These are phyloP conservation scores for Monosporozyma aerobia DNA, from an alignment of 805 yeast species.

Conservation along the genomic window DNA sequence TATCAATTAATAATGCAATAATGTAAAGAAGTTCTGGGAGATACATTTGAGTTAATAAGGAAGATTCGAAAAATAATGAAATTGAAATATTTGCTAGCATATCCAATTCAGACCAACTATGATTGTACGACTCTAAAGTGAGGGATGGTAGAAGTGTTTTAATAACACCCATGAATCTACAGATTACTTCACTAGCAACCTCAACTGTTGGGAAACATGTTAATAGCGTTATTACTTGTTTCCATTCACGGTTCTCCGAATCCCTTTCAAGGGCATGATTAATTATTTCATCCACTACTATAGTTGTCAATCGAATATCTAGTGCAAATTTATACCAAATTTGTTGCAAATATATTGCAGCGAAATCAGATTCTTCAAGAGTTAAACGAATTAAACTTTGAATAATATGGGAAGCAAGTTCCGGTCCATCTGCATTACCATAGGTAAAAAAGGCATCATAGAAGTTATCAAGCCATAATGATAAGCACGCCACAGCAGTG, in stretches of 20 bases:
- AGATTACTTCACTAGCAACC: slow-evolving; percentile 52
- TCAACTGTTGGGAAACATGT: slow-evolving; percentile 57
- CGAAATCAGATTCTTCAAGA: slow-evolving; percentile 35
- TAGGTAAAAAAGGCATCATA: slow-evolving; percentile 43
- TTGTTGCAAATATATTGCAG: slow-evolving; percentile 44
- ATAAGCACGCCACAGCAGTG: slow-evolving; percentile 22
- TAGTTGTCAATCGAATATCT: slow-evolving; percentile 46
- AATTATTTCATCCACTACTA: slow-evolving; percentile 61
- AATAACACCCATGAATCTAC: slow-evolving; percentile 45
- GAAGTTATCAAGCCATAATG: slow-evolving; percentile 68
- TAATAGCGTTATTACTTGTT: slow-evolving; percentile 48
- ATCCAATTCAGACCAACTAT: slow-evolving; percentile 57
- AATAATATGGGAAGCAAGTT: slow-evolving; percentile 46
- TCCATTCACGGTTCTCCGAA: slow-evolving; percentile 60
- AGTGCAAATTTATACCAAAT: slow-evolving; percentile 63
- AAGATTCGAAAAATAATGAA: slow-evolving; percentile 59
- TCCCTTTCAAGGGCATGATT: slow-evolving; percentile 63
- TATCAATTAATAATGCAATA: slow-evolving; percentile 45
- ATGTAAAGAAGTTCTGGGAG: slow-evolving; percentile 63
- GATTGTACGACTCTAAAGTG: slow-evolving; percentile 33
- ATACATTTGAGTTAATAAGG: slow-evolving; percentile 47
- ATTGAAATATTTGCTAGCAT: slow-evolving; percentile 55
- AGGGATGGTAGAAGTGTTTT: slow-evolving; percentile 37
- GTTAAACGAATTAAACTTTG: slow-evolving; percentile 53
- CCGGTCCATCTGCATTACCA: slow-evolving; percentile 48